Conservation (phyloP, 2,329 filamentous ascomycete genomes). For the Aspergillus sp. region DNA sequence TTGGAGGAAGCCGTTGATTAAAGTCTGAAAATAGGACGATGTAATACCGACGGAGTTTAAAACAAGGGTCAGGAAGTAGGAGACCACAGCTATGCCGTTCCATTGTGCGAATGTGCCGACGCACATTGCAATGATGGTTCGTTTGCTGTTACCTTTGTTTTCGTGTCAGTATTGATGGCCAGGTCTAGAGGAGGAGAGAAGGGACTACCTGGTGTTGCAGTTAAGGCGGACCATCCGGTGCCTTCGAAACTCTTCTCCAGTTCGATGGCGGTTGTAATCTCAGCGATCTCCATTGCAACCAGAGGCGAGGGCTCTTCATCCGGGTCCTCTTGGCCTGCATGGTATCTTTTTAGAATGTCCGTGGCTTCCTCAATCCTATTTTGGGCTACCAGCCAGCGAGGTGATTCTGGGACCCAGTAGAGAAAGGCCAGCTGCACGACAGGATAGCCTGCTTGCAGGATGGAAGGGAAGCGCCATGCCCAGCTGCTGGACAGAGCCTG, state of each 20-base stretch:
- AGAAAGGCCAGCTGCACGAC: conserved; percentile 56
- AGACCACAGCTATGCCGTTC: conserved; percentile 54
- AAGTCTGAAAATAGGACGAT: conserved; percentile 38
- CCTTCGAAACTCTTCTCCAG: too few species aligned
- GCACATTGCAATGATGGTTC: too few species aligned
- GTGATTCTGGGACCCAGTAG: conserved; percentile 68
- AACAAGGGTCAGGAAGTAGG: conserved; percentile 44
- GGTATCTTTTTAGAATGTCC: conserved; percentile 37
- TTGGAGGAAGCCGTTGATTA: conserved; percentile 47
- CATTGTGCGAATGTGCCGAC: conserved; percentile 52
- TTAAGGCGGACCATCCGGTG: too few species aligned
- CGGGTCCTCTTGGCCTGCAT: conserved; percentile 38
- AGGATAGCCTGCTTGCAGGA: conserved; percentile 64
- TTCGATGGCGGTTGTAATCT: conserved; percentile 33
- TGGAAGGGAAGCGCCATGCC: conserved; percentile 50
- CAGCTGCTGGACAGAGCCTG: conserved; percentile 41
- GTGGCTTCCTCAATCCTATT: conserved; percentile 32
- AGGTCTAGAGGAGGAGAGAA: too few species aligned
- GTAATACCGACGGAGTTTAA: conserved; percentile 43
- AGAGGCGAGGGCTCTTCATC: conserved; percentile 36
- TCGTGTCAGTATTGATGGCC: too few species aligned
- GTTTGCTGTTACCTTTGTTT: too few species aligned
- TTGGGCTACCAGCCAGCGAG: conserved; percentile 51
- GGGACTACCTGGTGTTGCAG: too few species aligned
- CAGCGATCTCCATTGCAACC: conserved; percentile 27